A percentile compares a stretch with the other conserved stretches of the same genome.
These are phyloP conservation scores for Rosellinia necatrix DNA, from an alignment of 2,329 filamentous ascomycete species.

Conservation along the genomic window DNA sequence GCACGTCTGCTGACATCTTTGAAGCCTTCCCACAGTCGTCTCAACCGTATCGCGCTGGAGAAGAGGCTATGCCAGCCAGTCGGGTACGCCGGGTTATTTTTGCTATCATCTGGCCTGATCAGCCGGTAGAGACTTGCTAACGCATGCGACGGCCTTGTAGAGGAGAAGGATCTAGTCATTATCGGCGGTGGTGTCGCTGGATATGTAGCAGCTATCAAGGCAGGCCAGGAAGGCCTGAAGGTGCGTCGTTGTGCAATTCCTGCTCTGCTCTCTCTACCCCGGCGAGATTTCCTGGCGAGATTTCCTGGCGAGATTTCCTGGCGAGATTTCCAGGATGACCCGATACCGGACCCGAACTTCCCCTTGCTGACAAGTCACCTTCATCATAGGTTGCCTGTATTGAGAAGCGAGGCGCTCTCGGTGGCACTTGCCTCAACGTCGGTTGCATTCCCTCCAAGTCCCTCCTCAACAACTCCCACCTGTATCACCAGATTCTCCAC, in stretches of 20 bases:
- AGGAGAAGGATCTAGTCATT: slow-evolving; percentile 95
- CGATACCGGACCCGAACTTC: slow-evolving; percentile 8
- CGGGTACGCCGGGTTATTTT: slow-evolving; percentile 46
- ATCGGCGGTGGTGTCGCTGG: slow-evolving; percentile 98
- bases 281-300: neutral
- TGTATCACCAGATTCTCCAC: slow-evolving; percentile 96
- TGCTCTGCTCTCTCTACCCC: neutral
- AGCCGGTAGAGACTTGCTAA: slow-evolving; percentile 36
- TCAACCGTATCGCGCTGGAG: slow-evolving; percentile 57
- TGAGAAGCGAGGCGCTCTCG: slow-evolving; percentile 94
- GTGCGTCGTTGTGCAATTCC: slow-evolving; percentile 51
- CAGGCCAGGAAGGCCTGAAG: slow-evolving; percentile 95
- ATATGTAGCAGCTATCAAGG: slow-evolving; percentile 99
- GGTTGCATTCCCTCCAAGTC: slow-evolving; percentile 99
- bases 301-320: neutral
- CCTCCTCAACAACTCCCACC: slow-evolving; percentile 98
- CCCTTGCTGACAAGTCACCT: slow-evolving; percentile 10
- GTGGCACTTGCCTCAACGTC: slow-evolving; percentile 97
- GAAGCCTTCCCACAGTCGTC: slow-evolving; percentile 56
- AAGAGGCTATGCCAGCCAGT: slow-evolving; percentile 62
- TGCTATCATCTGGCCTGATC: neutral
- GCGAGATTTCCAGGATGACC: neutral
- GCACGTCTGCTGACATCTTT: slow-evolving; percentile 27
- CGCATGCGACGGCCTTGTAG: slow-evolving; percentile 48
- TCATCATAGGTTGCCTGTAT: slow-evolving; percentile 82